phyloP scores from a whole-genome alignment of 306 rosid genomes.

The Vicia villosa region DNA sequence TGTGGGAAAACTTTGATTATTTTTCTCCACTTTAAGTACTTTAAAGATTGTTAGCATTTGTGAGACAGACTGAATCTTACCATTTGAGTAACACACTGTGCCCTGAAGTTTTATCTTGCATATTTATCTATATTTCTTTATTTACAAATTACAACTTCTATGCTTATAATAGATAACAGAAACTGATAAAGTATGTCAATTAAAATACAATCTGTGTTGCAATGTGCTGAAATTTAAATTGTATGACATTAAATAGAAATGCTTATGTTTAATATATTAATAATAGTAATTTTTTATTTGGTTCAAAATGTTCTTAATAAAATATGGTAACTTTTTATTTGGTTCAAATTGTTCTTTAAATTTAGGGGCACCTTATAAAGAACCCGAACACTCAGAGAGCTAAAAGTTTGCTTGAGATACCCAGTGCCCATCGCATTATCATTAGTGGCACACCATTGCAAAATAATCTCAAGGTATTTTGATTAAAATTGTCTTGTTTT shows the following conservation, averaged over 20 bases:
- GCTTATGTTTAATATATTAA: background rate
- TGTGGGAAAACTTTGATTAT: conserved; percentile 6
- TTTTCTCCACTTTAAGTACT: conserved; percentile 4
- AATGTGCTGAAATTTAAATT: conserved; percentile 23
- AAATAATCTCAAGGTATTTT: conserved; percentile 83
- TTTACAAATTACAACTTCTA: background rate
- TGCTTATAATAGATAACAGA: background rate
- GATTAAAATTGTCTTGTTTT: background rate
- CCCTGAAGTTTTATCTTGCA: background rate
- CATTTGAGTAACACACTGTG: background rate
- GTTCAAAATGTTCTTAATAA: background rate
- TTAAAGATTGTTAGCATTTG: background rate
- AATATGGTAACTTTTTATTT: conserved; percentile 1
- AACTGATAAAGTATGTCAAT: background rate
- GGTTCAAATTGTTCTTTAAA: conserved; percentile 31
- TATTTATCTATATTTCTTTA: conserved; percentile 14
- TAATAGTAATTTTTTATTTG: background rate
- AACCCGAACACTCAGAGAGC: conserved; percentile 97
- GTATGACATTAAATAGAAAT: conserved; percentile 1
- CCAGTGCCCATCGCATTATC: conserved; percentile 78
- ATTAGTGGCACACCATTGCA: conserved; percentile 94
- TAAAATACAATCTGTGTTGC: conserved; percentile 5
- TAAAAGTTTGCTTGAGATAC: conserved; percentile 90
- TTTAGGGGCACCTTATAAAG: conserved; percentile 92
- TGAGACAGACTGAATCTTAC: background rate